Percentiles rank a stretch among this genome's conserved stretches.
Evolutionary conservation across 164 flowering plant genomes (phyloP).

Genomic region (Berberis thunbergii): DNA sequence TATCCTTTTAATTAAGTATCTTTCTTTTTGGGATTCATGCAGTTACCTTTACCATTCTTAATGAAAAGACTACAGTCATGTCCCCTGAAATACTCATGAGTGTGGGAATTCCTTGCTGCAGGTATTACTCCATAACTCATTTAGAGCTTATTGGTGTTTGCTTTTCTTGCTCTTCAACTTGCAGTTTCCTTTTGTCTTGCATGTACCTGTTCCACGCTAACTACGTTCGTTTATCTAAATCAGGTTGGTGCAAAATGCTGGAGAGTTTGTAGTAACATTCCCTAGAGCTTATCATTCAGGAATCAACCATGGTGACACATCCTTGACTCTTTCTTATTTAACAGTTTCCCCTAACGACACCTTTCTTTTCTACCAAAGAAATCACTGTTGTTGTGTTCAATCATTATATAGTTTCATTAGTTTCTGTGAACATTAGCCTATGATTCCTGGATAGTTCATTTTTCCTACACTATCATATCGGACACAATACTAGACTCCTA

Average conservation of each 20-base stretch:
- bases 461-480: too few species aligned
- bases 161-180: too few species aligned
- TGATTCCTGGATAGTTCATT: too few species aligned
- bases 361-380: background rate
- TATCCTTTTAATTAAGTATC: too few species aligned
- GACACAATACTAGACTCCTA: too few species aligned
- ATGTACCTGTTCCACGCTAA: background rate
- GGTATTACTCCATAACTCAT: constrained; percentile 32
- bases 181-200: background rate
- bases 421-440: too few species aligned
- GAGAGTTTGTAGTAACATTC: constrained; percentile 95
- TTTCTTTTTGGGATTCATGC: constrained; percentile 1
- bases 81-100: constrained; percentile 67
- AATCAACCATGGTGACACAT: constrained; percentile 76
- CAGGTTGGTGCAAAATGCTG: constrained; percentile 97
- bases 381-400: background rate
- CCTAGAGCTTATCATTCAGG: constrained; percentile 98
- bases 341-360: background rate
- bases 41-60: constrained; percentile 75
- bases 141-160: background rate
- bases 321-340: background rate
- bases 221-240: constrained; percentile 14
- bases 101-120: constrained; percentile 88
- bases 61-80: constrained; percentile 80
- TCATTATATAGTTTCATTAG: background rate